Evolutionary conservation across 2,329 filamentous ascomycete species (phyloP).

Genomic region (Fusarium chlamydosporum): DNA sequence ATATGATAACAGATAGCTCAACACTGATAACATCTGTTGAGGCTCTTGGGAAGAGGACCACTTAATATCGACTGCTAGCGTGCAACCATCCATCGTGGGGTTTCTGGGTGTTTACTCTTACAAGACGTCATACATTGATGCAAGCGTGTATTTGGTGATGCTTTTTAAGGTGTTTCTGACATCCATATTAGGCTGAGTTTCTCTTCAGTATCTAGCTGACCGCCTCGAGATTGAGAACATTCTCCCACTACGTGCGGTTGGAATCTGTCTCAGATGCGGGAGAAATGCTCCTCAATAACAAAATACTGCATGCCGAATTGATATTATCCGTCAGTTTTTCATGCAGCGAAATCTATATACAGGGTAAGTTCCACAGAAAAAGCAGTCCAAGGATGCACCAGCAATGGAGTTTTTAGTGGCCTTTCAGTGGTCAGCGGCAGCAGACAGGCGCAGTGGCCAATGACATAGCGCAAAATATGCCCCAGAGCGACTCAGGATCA

Average conservation of each 20-base stretch:
- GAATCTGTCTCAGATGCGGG: conserved; percentile 15
- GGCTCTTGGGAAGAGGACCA: conserved; percentile 13
- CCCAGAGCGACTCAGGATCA: conserved; percentile 39
- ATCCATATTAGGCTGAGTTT: conserved; percentile 6
- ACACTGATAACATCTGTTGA: conserved; percentile 21
- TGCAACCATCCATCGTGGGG: conserved; percentile 2
- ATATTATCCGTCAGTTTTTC: conserved; percentile 15
- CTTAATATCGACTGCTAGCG: conserved; percentile 12
- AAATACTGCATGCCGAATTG: conserved; percentile 8
- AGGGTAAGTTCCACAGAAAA: conserved; percentile 39
- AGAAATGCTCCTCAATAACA: conserved; percentile 21
- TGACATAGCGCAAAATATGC: conserved; percentile 18
- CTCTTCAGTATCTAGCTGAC: conserved; percentile 10
- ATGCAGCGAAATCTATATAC: conserved; percentile 25
- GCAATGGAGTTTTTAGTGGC: conserved; percentile 7
- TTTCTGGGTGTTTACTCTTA: background rate
- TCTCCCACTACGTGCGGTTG: conserved; percentile 3
- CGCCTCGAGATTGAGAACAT: conserved; percentile 8
- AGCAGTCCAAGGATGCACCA: conserved; percentile 15
- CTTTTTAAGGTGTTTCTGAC: background rate
- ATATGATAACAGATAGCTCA: conserved; percentile 18
- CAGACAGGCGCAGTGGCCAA: conserved; percentile 16
- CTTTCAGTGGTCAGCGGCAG: conserved; percentile 23
- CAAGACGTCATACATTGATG: conserved; percentile 18
- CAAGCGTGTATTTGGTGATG: conserved; percentile 2